These are phyloP conservation scores for Chaetomiaceae sp. DNA, from an alignment of 2,329 filamentous ascomycete genomes.

Conservation along the genomic window DNA sequence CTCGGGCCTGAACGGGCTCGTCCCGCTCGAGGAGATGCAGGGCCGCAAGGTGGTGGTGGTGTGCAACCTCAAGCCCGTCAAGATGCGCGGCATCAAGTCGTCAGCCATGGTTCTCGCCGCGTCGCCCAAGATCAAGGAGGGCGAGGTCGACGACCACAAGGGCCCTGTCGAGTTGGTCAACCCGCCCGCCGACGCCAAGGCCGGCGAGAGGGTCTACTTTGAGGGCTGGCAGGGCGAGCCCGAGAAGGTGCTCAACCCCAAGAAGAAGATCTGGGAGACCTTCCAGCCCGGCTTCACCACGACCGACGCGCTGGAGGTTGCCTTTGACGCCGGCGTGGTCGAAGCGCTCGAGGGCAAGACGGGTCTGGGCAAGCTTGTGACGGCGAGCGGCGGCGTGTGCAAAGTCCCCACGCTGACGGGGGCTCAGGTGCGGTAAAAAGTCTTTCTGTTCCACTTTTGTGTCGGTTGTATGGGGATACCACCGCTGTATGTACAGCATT, in stretches of 20 bases:
- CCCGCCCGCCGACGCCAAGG: constrained; percentile 71
- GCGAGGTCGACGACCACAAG: constrained; percentile 78
- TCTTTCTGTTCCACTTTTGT: not conserved
- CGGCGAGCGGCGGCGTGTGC: constrained; percentile 73
- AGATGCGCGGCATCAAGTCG: constrained; percentile 84
- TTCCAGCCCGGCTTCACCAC: constrained; percentile 97
- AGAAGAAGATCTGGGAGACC: constrained; percentile 99
- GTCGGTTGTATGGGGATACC: not conserved
- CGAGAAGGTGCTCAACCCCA: constrained; percentile 90
- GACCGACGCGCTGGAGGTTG: constrained; percentile 73
- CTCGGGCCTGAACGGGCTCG: constrained; percentile 88
- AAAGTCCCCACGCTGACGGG: constrained; percentile 76
- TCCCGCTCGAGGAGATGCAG: constrained; percentile 96
- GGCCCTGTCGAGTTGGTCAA: constrained; percentile 88
- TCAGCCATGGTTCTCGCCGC: constrained; percentile 91
- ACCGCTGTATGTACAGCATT: not conserved
- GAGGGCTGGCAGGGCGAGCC: constrained; percentile 93
- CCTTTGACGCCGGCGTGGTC: constrained; percentile 74
- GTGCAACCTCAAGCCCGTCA: constrained; percentile 97
- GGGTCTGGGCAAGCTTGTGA: constrained; percentile 64
- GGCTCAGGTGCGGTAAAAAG: constrained; percentile 70
- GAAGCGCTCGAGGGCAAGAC: constrained; percentile 67
- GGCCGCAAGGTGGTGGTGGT: constrained; percentile 91
- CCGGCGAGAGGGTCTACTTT: constrained; percentile 86
- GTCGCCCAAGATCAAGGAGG: constrained; percentile 75